Base-by-base conservation (phyloP, 1,284 basidiomycete species). In the Cryptococcus hybrid region DNA sequence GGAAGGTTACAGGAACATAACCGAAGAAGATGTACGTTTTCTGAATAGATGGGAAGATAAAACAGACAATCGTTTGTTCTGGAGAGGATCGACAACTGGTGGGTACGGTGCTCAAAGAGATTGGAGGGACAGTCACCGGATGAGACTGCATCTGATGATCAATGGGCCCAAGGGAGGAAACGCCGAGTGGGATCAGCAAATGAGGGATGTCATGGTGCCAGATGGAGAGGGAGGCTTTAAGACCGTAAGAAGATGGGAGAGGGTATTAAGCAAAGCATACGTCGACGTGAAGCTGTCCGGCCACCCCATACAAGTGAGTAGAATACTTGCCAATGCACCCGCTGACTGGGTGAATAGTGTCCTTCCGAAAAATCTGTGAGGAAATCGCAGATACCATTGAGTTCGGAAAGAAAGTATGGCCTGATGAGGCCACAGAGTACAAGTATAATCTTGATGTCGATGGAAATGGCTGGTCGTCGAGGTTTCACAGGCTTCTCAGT, bases 371-470 rank as follows among this genome's bases (percentile, higher is more conserved):
- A 38, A 47, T 74, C 13, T 75, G 75, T 51, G 58, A 67, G 15
- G 62, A 71, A 46, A 67, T 78, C 30, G 59, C 64, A 11, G 59
- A 66, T 24, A 71, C 74, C 48, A 73, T 78, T 52, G 70, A 74
- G 24, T 86, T 83, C 76, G 77, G 79, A 40, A 73, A 60, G 54
- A 61, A 74, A 43, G 71, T 79, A 36, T 82, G 84, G 61, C 79
- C 76, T 7, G 70, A 80, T 45, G 79, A 85, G 57, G 83, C 82
- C 12, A 84, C 84, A 42, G 79, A 78, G 52, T 78, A 70, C 63
- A 74, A 75, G 38, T 78, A 74, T 61, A 63, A 66, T 35, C 61
- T 75, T 6, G 71, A 75, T 59, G 70, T 75, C 4, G 84, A 87
- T 61, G 77, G 77, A 7, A 78, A 79, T 57, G 78, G 75, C 11